These are phyloP conservation scores for Botrytis cinerea DNA, from an alignment of 2,329 filamentous ascomycete species.

Conservation along the genomic window DNA sequence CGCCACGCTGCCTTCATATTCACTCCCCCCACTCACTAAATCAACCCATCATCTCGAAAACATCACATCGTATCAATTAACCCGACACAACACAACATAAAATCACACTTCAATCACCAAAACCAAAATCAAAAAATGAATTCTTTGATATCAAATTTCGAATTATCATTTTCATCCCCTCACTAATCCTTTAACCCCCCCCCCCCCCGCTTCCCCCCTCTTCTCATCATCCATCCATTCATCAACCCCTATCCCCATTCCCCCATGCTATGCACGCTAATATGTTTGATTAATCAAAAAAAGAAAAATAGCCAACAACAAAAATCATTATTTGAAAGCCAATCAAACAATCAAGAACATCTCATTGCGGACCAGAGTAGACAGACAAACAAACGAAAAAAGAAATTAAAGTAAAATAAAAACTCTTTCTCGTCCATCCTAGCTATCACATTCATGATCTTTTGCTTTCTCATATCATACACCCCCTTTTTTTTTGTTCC, in stretches of 20 bases:
- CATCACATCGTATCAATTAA: not conserved
- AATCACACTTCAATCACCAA: not conserved
- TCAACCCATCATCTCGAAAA: not conserved
- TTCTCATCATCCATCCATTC: not conserved
- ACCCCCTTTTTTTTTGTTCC: not conserved
- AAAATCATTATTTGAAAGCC: not conserved
- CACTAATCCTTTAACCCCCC: no score
- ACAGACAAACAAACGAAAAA: slow-evolving; percentile 6
- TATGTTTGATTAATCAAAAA: not conserved
- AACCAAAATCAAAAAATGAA: not conserved
- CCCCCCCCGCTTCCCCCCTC: no score
- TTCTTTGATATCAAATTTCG: not conserved
- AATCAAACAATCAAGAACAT: slow-evolving; percentile 4
- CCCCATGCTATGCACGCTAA: slow-evolving; percentile 10
- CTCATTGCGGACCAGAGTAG: no score
- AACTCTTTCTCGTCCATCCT: not conserved
- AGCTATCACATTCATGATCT: not conserved
- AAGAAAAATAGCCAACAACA: not conserved
- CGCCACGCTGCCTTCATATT: not conserved
- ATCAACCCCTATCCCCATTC: not conserved
- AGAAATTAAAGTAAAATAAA: not conserved
- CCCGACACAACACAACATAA: no score
- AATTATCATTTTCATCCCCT: not conserved
- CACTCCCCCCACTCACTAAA: not conserved
- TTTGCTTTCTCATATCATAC: slow-evolving; percentile 3